Evolutionary conservation across 2,329 filamentous ascomycete species (phyloP).

Genomic region (Lecanicillium sp.): DNA sequence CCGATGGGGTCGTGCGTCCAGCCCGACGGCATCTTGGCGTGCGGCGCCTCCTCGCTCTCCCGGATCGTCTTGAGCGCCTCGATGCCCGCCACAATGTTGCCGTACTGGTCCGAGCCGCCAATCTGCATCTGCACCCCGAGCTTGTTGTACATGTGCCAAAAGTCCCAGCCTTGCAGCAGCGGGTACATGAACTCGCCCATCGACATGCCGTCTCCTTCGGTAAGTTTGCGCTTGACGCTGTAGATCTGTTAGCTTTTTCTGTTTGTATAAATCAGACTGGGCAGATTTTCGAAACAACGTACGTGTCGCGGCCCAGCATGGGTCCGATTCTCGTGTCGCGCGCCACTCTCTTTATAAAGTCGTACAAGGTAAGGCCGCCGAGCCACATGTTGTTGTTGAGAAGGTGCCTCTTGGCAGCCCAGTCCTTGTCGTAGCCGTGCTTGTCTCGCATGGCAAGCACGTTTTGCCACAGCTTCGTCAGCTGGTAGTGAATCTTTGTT

Average conservation of each 20-base stretch:
- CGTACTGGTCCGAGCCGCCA: conserved; percentile 91
- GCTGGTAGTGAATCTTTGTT: conserved; percentile 59
- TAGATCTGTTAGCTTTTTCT: conserved; percentile 15
- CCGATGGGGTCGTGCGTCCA: conserved; percentile 60
- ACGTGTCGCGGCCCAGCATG: conserved; percentile 86
- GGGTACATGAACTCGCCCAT: conserved; percentile 92
- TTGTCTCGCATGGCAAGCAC: conserved; percentile 58
- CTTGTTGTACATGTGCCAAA: conserved; percentile 73
- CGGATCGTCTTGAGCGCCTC: conserved; percentile 74
- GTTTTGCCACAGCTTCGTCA: conserved; percentile 66
- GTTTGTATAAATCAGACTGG: no score
- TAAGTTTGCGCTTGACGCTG: conserved; percentile 71
- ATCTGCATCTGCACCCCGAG: conserved; percentile 75
- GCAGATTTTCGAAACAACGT: conserved; percentile 5
- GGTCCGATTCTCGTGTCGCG: conserved; percentile 69
- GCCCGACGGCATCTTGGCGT: conserved; percentile 28
- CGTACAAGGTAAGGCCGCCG: conserved; percentile 60
- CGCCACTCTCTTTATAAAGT: conserved; percentile 70
- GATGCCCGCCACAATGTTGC: conserved; percentile 88
- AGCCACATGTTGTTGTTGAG: conserved; percentile 84
- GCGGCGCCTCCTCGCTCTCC: conserved; percentile 42
- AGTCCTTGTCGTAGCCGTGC: conserved; percentile 56
- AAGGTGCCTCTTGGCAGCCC: conserved; percentile 59
- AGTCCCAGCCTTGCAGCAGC: conserved; percentile 91
- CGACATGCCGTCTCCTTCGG: conserved; percentile 86